Percentiles rank a stretch among this genome's conserved stretches.
These are phyloP conservation scores for Alternaria hordeiaustralica DNA, from an alignment of 2,329 filamentous ascomycete genomes.

Conservation along the genomic window DNA sequence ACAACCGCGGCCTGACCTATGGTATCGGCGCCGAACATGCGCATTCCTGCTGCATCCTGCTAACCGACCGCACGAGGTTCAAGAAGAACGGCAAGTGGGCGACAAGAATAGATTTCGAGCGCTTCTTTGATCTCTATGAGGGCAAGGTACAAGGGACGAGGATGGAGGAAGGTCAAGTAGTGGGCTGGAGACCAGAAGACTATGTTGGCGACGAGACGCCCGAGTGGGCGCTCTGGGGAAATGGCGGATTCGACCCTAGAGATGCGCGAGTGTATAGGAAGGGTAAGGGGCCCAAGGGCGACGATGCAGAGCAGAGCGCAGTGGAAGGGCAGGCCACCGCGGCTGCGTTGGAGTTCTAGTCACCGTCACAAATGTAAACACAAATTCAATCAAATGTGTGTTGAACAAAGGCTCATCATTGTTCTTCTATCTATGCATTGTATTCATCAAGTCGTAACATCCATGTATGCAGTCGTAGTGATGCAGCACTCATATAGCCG, in stretches of 20 bases:
- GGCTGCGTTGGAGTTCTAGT: slow-evolving; percentile 17
- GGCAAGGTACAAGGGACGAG: slow-evolving; percentile 49
- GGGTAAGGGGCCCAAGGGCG: slow-evolving; percentile 64
- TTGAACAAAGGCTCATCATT: slow-evolving; percentile 1
- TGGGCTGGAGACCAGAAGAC: slow-evolving; percentile 84
- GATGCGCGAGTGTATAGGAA: slow-evolving; percentile 89
- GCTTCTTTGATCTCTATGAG: slow-evolving; percentile 85
- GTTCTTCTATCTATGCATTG: slow-evolving; percentile 8
- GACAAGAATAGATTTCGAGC: slow-evolving; percentile 87
- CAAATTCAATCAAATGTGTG: not conserved
- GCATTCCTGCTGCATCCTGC: slow-evolving; percentile 89
- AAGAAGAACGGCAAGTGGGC: slow-evolving; percentile 80
- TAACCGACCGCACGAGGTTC: slow-evolving; percentile 80
- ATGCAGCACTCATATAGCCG: slow-evolving; percentile 70
- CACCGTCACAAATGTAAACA: not conserved
- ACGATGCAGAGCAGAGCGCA: slow-evolving; percentile 15
- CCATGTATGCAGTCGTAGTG: not conserved
- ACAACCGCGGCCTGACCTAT: slow-evolving; percentile 75
- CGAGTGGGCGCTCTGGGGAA: slow-evolving; percentile 94
- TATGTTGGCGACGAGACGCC: slow-evolving; percentile 86
- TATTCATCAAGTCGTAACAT: slow-evolving; percentile 11
- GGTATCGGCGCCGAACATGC: slow-evolving; percentile 95
- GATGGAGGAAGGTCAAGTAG: slow-evolving; percentile 53
- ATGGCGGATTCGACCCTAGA: slow-evolving; percentile 90
- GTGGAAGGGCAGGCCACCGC: slow-evolving; percentile 8